These are phyloP conservation scores for Spirogloea muscicola DNA, from an alignment of 139 green algal species.

Conservation along the genomic window DNA sequence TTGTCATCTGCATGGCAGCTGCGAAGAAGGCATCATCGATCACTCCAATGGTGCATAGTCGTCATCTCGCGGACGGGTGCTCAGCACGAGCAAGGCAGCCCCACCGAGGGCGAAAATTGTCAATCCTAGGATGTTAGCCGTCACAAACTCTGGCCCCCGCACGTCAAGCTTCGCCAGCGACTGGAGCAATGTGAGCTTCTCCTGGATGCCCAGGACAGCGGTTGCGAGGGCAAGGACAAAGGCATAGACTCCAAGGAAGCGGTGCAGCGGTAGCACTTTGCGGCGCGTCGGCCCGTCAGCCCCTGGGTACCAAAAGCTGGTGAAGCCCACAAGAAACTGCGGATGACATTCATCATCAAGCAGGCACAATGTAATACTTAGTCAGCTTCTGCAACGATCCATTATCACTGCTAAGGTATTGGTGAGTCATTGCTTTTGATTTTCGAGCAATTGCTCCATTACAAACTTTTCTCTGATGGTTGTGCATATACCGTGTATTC, in stretches of 20 bases:
- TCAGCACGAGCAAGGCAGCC: constrained; percentile 22
- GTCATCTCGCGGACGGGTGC: too few species aligned
- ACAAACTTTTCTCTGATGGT: too few species aligned
- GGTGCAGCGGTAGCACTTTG: constrained; percentile 30
- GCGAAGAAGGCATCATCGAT: too few species aligned
- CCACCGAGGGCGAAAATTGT: constrained; percentile 23
- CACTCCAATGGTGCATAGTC: too few species aligned
- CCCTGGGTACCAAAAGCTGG: constrained; percentile 35
- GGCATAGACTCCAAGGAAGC: constrained; percentile 33
- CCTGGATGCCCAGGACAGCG: constrained; percentile 23
- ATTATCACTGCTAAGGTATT: too few species aligned
- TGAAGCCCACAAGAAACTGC: constrained; percentile 42
- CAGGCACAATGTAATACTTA: too few species aligned
- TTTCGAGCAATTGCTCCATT: too few species aligned
- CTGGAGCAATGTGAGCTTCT: constrained; percentile 47
- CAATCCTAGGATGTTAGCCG: constrained; percentile 29
- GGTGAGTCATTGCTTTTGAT: too few species aligned
- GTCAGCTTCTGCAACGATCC: too few species aligned
- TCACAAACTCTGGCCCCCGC: background rate
- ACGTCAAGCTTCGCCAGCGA: background rate
- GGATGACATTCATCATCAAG: too few species aligned
- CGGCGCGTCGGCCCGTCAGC: background rate
- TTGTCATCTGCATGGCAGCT: too few species aligned
- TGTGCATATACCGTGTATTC: too few species aligned
- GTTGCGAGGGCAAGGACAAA: constrained; percentile 38